Percentiles rank a stretch among this genome's conserved stretches.
Evolutionary conservation across 257 asterid genomes (phyloP).

Genomic region (Ehretia macrophylla): DNA sequence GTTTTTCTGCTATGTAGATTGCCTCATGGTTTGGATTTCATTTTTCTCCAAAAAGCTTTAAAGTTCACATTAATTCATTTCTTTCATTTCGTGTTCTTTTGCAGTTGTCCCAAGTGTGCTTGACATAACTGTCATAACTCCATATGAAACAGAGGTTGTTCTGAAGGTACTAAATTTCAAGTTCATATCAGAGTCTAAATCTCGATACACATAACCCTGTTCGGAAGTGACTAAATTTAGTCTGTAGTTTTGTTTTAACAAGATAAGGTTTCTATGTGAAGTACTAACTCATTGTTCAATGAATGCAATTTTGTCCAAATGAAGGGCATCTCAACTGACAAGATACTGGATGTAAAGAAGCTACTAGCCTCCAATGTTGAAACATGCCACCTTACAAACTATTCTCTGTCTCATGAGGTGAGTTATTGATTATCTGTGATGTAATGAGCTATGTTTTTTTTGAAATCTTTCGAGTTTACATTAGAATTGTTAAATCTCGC

Average conservation of each 20-base stretch:
- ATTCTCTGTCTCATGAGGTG: slow-evolving; percentile 88
- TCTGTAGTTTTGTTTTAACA: too few relatives aligned
- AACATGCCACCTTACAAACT: slow-evolving; percentile 86
- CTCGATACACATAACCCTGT: too few relatives aligned
- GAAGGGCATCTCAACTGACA: slow-evolving; percentile 97
- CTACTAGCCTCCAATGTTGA: slow-evolving; percentile 72
- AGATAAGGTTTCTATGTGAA: background rate
- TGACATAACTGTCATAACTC: slow-evolving; percentile 73
- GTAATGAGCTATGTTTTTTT: background rate
- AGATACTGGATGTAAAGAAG: slow-evolving; percentile 85
- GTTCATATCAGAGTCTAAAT: background rate
- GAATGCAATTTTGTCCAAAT: background rate
- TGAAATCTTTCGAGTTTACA: too few relatives aligned
- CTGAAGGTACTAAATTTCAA: slow-evolving; percentile 61
- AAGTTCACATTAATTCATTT: background rate
- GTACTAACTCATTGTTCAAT: background rate
- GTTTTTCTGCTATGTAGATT: too few relatives aligned
- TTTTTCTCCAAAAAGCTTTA: background rate
- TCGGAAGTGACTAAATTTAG: too few relatives aligned
- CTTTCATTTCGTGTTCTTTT: background rate
- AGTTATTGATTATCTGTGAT: background rate
- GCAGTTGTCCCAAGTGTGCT: slow-evolving; percentile 82
- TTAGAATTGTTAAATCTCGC: too few relatives aligned
- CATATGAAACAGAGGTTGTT: slow-evolving; percentile 73
- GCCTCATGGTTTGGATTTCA: too few relatives aligned